Conservation (phyloP, 1,284 basidiomycete species). For the Trametes hirsuta region DNA sequence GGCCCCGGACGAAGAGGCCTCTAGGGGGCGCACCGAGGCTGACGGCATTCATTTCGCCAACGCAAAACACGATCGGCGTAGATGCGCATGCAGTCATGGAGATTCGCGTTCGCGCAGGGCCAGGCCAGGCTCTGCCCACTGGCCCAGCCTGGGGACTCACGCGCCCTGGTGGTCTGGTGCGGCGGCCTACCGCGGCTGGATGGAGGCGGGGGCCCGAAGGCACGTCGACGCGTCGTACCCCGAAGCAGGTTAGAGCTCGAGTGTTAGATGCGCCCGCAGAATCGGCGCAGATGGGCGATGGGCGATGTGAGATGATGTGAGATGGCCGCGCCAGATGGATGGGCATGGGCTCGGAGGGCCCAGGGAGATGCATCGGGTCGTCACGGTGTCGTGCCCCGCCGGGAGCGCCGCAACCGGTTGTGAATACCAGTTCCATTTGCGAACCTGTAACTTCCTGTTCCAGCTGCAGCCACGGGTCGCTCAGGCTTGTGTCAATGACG, state of each 20-base stretch:
- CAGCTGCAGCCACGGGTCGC: neutral
- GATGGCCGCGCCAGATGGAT: neutral
- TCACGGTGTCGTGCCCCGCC: neutral
- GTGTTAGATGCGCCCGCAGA: neutral
- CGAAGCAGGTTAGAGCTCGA: too few species aligned
- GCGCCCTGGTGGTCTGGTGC: too few species aligned
- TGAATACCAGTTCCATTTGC: too few species aligned
- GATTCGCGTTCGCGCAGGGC: too few species aligned
- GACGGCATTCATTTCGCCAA: constrained; percentile 3
- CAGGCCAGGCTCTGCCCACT: neutral
- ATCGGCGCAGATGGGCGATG: too few species aligned
- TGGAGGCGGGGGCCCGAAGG: neutral
- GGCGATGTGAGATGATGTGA: neutral
- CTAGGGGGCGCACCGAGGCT: neutral
- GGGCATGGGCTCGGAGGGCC: too few species aligned
- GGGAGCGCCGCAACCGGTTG: too few species aligned
- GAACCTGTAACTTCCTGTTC: too few species aligned
- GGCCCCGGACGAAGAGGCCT: neutral
- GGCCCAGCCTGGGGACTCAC: too few species aligned
- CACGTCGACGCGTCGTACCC: neutral
- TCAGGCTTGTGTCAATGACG: neutral
- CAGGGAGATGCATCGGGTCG: neutral
- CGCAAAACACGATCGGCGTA: neutral
- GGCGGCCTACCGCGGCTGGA: constrained; percentile 2
- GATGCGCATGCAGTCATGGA: neutral